These are phyloP conservation scores for Penicillium glabrum DNA, from an alignment of 2,329 filamentous ascomycete genomes.

Conservation along the genomic window DNA sequence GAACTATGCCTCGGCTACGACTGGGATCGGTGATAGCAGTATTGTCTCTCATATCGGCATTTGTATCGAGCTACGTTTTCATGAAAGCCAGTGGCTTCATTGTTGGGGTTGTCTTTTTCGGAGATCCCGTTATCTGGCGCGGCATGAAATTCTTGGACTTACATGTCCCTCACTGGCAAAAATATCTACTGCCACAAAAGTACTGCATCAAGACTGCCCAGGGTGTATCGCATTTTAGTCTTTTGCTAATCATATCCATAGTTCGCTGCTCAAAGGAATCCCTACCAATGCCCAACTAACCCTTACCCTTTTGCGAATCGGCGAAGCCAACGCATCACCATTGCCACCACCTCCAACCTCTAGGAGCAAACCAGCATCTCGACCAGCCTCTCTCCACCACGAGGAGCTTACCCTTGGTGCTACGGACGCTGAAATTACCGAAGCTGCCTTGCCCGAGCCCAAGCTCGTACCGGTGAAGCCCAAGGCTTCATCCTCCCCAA, in stretches of 20 bases:
- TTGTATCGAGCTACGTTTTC: slow-evolving; percentile 60
- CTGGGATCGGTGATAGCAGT: slow-evolving; percentile 57
- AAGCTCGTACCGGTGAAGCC: neutral
- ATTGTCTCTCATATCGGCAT: slow-evolving; percentile 52
- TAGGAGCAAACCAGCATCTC: slow-evolving; percentile 46
- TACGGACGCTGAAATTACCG: slow-evolving; percentile 63
- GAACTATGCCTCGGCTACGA: slow-evolving; percentile 52
- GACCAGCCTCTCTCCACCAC: slow-evolving; percentile 54
- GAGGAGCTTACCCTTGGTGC: slow-evolving; percentile 61
- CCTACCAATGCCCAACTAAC: slow-evolving; percentile 85
- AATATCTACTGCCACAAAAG: slow-evolving; percentile 70
- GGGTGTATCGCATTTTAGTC: neutral
- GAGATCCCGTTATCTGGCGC: slow-evolving; percentile 68
- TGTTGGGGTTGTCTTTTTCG: slow-evolving; percentile 76
- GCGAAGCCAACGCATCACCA: slow-evolving; percentile 77
- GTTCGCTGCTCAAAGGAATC: slow-evolving; percentile 73
- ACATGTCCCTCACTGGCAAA: slow-evolving; percentile 69
- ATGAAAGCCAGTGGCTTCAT: slow-evolving; percentile 66
- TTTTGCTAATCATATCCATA: slow-evolving; percentile 23
- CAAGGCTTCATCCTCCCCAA: neutral
- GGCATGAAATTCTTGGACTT: slow-evolving; percentile 52
- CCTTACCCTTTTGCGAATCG: slow-evolving; percentile 76
- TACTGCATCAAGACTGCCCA: slow-evolving; percentile 6
- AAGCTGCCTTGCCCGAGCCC: slow-evolving; percentile 57
- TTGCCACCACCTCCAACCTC: slow-evolving; percentile 62